These are phyloP conservation scores for Delonix regia DNA, from an alignment of 306 rosid species.

Conservation along the genomic window DNA sequence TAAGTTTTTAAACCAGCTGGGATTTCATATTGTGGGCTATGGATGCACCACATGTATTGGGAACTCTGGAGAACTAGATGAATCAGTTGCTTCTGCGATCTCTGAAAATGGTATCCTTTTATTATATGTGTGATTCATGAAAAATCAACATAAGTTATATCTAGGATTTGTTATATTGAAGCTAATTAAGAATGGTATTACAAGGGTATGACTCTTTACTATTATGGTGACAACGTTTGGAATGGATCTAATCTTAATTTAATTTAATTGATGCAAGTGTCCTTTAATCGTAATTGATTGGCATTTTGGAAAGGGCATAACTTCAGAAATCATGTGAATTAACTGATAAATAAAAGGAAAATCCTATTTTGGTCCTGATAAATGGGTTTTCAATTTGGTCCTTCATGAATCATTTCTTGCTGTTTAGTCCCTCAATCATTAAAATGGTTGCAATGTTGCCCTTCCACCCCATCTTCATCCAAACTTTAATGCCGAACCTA, in stretches of 20 bases:
- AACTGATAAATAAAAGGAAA: too few relatives aligned
- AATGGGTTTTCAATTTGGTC: too few relatives aligned
- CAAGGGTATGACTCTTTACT: neutral
- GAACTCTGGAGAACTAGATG: constrained; percentile 69
- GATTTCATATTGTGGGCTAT: constrained; percentile 65
- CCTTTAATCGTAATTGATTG: neutral
- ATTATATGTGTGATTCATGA: neutral
- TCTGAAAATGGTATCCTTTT: constrained; percentile 29
- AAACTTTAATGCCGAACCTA: too few relatives aligned
- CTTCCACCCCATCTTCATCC: too few relatives aligned
- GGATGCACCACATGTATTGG: constrained; percentile 81
- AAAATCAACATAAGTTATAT: neutral
- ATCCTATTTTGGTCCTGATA: too few relatives aligned
- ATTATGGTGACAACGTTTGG: neutral
- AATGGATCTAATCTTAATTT: too few relatives aligned
- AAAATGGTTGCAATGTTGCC: too few relatives aligned
- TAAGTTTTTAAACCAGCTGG: constrained; percentile 55
- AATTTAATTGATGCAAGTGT: neutral
- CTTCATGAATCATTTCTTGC: too few relatives aligned
- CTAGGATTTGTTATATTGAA: neutral
- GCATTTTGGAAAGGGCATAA: neutral
- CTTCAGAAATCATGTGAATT: neutral
- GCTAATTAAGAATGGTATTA: neutral
- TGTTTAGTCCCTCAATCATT: too few relatives aligned
- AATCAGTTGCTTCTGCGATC: constrained; percentile 29